Percentiles rank a stretch among this genome's conserved stretches.
Conservation (phyloP, 495 filamentous ascomycete species). For the Tuber umbilicatum region DNA sequence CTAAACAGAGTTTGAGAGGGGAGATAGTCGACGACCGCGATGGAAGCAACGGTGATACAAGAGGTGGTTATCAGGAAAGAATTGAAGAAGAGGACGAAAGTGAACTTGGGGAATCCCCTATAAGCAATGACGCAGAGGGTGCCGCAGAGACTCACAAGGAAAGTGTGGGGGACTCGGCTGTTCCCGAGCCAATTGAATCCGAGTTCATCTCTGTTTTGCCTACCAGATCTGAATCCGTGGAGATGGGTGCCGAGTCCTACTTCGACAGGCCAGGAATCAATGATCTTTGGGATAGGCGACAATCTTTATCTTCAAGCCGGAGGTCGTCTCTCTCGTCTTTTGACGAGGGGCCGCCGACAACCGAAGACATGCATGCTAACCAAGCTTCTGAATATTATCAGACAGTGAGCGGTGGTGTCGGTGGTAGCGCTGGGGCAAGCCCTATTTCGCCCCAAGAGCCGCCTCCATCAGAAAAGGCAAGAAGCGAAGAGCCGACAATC, state of each 20-base stretch:
- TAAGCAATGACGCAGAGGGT: slow-evolving; percentile 17
- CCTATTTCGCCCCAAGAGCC: slow-evolving; percentile 31
- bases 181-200: slow-evolving; percentile 20
- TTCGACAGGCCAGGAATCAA: slow-evolving; percentile 13
- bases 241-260: slow-evolving; percentile 15
- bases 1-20: slow-evolving; percentile 34
- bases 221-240: neutral
- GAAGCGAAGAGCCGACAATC: slow-evolving; percentile 26
- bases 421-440: slow-evolving; percentile 27
- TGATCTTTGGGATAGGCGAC: slow-evolving; percentile 24
- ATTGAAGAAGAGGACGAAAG: slow-evolving; percentile 40
- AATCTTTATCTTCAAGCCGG: slow-evolving; percentile 24
- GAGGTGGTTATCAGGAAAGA: slow-evolving; percentile 35
- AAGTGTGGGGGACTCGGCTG: slow-evolving; percentile 9
- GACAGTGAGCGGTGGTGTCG: slow-evolving; percentile 21
- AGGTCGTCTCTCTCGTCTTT: slow-evolving; percentile 33
- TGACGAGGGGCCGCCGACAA: slow-evolving; percentile 25
- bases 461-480: slow-evolving; percentile 25
- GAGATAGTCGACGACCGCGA: slow-evolving; percentile 28
- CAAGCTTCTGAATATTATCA: slow-evolving; percentile 14
- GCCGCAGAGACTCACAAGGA: slow-evolving; percentile 8
- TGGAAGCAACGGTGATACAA: slow-evolving; percentile 15
- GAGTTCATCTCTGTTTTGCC: slow-evolving; percentile 16
- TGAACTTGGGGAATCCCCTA: slow-evolving; percentile 19
- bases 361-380: slow-evolving; percentile 28